Base-by-base conservation (phyloP, 2,329 filamentous ascomycete genomes). In the Sporothrix mexicana region DNA sequence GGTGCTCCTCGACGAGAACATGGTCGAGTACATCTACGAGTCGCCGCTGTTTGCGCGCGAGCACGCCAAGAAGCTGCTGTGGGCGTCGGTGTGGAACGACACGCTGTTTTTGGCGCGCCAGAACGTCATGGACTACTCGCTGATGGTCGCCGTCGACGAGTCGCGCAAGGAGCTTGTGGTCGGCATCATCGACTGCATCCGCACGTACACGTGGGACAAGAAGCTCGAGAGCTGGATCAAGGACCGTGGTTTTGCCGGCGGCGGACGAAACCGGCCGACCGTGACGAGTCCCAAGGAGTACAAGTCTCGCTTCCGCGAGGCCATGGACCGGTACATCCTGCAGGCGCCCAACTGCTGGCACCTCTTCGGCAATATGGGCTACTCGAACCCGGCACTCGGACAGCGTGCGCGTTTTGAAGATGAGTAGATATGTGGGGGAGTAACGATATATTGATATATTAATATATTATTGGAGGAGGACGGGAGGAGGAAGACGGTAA, bases 221-320 rank as follows among this genome's bases (percentile, higher is more conserved):
- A 98, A 98, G 80, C 88, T 99, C n/a, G 96, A 99, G 84, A 96
- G 92, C 71, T 99, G 96, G 96, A 98, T 99, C 87, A 99, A 99
- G 82, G 95, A 98, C 79, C 92, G 95, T 53, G 96, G 93, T 0
- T 94, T 95, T 78, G 92, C 89, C 0, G 90, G 91, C 6, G 90
- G 91, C 73, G 91, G 91, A 43, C 90, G 92, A 73, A 93, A 97
- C 78, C 88, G 94, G 74, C 97, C 97, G 9, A 99, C 96, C 0
- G 96, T 99, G 69, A 99, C 96, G 12, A 97, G 93, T 81, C 97
- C 96, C 1, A 97, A 96, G 83, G 96, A 99, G 83, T 99, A 99
- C 81, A 97, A 98, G 82, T 95, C 93, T 77, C 90, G 96, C 6
- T 99, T 99, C 84, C 85, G 96, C 76, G 95, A 98, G 82, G 95